Conservation (phyloP, 441 rosid genomes). For the Melastoma candidum region DNA sequence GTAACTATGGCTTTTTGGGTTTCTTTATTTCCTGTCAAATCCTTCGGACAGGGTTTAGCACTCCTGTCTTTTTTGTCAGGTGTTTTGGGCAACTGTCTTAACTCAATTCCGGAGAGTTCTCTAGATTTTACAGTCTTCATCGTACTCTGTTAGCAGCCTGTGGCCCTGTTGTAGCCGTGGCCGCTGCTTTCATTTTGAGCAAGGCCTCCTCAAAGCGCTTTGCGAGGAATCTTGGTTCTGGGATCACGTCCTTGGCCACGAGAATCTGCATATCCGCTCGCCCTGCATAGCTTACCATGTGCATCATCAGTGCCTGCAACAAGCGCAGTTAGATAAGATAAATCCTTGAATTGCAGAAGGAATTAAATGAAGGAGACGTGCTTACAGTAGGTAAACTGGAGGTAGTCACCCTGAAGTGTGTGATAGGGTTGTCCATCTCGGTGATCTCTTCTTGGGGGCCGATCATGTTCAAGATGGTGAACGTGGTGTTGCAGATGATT, state of each 20-base stretch:
- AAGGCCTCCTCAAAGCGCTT: constrained; percentile 47
- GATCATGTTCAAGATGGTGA: constrained; percentile 38
- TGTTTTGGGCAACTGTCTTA: too few species aligned
- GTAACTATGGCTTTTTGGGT: too few species aligned
- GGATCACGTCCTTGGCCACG: constrained; percentile 55
- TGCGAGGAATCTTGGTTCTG: constrained; percentile 53
- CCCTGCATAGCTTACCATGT: constrained; percentile 59
- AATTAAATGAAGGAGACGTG: neutral
- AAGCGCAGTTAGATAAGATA: neutral
- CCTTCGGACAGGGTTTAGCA: too few species aligned
- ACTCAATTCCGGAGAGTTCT: too few species aligned
- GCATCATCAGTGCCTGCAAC: constrained; percentile 47
- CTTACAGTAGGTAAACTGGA: constrained; percentile 38
- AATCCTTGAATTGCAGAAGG: neutral
- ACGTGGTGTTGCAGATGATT: constrained; percentile 37
- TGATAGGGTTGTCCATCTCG: constrained; percentile 26
- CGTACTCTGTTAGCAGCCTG: too few species aligned
- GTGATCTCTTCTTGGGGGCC: constrained; percentile 44
- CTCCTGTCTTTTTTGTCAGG: too few species aligned
- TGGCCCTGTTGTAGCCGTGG: constrained; percentile 4
- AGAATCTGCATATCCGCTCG: constrained; percentile 49
- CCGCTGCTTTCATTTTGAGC: constrained; percentile 47
- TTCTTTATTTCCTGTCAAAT: too few species aligned
- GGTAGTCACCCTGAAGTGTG: constrained; percentile 27
- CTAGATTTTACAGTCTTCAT: too few species aligned